phyloP scores from a whole-genome alignment of 805 yeast species.

The Starmera quercuum region DNA sequence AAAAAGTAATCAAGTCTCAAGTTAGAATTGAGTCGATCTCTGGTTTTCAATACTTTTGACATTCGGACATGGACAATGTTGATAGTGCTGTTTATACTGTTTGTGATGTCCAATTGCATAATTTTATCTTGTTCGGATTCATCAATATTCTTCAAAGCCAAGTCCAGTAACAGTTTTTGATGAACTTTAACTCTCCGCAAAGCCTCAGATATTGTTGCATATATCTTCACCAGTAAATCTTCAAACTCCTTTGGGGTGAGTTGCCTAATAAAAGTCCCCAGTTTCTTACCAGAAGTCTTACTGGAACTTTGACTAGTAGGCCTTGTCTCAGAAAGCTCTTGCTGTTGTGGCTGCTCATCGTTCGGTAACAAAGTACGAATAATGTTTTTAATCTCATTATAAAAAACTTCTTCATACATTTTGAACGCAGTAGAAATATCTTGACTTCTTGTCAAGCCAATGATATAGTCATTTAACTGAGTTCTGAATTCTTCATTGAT shows the following conservation, averaged over 20 bases:
- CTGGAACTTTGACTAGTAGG: constrained; percentile 26
- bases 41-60: constrained; percentile 68
- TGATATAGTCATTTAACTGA: constrained; percentile 38
- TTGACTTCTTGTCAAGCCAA: constrained; percentile 54
- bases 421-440: constrained; percentile 54
- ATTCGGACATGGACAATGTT: constrained; percentile 68
- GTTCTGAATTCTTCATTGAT: constrained; percentile 33
- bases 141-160: constrained; percentile 42
- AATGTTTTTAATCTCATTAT: constrained; percentile 63
- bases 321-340: constrained; percentile 11
- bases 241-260: constrained; percentile 74
- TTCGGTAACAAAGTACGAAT: constrained; percentile 61
- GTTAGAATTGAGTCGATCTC: constrained; percentile 62
- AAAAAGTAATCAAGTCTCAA: constrained; percentile 55
- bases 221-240: constrained; percentile 54
- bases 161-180: constrained; percentile 69
- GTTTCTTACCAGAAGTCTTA: constrained; percentile 16
- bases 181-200: constrained; percentile 68
- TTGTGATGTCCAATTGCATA: constrained; percentile 58
- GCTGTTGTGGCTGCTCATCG: constrained; percentile 21
- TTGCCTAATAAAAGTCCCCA: constrained; percentile 46
- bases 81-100: constrained; percentile 58
- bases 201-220: constrained; percentile 60
- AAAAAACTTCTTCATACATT: constrained; percentile 59
- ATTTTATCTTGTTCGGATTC: constrained; percentile 28